These are phyloP conservation scores for Arabis alpina DNA, from an alignment of 345 rosid genomes.

Conservation along the genomic window DNA sequence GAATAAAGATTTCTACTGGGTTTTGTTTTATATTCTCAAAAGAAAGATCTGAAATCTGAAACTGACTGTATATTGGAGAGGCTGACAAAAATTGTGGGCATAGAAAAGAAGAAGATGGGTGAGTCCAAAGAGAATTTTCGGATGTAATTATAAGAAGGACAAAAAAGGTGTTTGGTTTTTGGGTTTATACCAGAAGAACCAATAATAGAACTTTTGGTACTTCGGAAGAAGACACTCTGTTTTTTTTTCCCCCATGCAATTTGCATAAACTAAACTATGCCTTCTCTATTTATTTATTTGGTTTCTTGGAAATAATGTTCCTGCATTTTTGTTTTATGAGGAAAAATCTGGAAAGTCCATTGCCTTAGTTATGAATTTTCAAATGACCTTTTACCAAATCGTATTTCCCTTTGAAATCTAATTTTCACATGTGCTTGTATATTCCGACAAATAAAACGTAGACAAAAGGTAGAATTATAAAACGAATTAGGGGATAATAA, in stretches of 20 bases:
- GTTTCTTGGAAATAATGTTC: constrained; percentile 17
- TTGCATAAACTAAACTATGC: constrained; percentile 19
- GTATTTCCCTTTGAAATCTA: too few species aligned
- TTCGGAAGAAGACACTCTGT: constrained; percentile 28
- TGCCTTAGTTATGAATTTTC: not conserved
- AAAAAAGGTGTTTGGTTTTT: not conserved
- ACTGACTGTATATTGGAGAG: constrained; percentile 41
- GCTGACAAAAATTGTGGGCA: constrained; percentile 39
- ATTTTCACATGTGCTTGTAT: too few species aligned
- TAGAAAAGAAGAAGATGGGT: constrained; percentile 22
- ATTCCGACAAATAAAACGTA: too few species aligned
- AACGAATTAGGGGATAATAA: too few species aligned
- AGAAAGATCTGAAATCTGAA: constrained; percentile 19
- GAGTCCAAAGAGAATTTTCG: constrained; percentile 33
- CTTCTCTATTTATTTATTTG: constrained; percentile 8
- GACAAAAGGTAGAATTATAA: too few species aligned
- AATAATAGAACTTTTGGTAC: constrained; percentile 31
- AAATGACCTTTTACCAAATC: too few species aligned
- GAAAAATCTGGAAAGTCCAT: not conserved
- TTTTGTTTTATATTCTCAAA: constrained; percentile 20
- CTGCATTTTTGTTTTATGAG: constrained; percentile 2
- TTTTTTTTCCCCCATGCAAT: not conserved
- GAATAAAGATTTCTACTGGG: constrained; percentile 35
- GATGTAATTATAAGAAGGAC: constrained; percentile 31
- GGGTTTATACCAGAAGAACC: constrained; percentile 17